Evolutionary conservation across 2,329 filamentous ascomycete species (phyloP).

Genomic region (Colletotrichum tanaceti): DNA sequence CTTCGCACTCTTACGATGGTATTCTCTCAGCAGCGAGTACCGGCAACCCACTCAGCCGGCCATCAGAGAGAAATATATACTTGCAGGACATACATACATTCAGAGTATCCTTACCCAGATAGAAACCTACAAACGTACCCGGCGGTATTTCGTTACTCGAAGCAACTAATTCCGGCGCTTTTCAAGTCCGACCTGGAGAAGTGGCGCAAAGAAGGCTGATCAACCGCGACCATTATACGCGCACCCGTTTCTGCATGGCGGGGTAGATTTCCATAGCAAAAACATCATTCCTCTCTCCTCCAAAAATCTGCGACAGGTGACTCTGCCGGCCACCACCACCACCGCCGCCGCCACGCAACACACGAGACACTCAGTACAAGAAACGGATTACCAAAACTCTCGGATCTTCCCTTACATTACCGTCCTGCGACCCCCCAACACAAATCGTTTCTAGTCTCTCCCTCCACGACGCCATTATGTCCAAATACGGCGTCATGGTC

Average conservation of each 20-base stretch:
- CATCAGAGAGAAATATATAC: too few species aligned
- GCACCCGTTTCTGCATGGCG: constrained; percentile 41
- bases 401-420: constrained; percentile 23
- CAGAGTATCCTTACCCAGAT: background rate
- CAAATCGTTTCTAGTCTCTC: background rate
- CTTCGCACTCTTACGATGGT: too few species aligned
- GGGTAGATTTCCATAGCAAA: constrained; percentile 37
- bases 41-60: background rate
- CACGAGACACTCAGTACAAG: background rate
- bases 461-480: constrained; percentile 67
- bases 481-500: constrained; percentile 93
- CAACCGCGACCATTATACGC: constrained; percentile 33
- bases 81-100: too few species aligned
- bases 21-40: background rate
- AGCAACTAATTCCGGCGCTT: background rate
- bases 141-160: background rate
- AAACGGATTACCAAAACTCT: background rate
- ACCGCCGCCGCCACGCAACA: background rate
- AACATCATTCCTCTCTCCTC: constrained; percentile 19
- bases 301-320: constrained; percentile 23
- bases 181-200: background rate
- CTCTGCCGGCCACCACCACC: constrained; percentile 8
- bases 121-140: too few species aligned
- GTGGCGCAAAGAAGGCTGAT: constrained; percentile 31
- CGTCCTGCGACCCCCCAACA: constrained; percentile 10